Conservation (phyloP, 805 yeast species). For the Komagataella phaffii region DNA sequence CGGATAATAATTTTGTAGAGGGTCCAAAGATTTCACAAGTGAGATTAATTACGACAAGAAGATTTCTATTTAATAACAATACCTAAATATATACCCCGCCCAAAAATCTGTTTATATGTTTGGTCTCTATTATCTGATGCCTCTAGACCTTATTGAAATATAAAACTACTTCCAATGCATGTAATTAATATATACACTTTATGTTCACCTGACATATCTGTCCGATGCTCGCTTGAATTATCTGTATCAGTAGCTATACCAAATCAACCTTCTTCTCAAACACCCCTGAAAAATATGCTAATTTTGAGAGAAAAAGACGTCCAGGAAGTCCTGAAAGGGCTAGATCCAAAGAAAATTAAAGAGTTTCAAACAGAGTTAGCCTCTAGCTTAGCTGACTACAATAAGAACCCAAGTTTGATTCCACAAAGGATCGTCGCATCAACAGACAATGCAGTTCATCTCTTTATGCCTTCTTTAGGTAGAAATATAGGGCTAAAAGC, state of each 20-base stretch:
- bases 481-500: conserved; percentile 46
- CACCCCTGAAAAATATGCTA: conserved; percentile 13
- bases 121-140: too few relatives aligned
- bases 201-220: neutral
- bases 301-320: conserved; percentile 19
- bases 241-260: too few relatives aligned
- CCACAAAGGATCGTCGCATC: conserved; percentile 40
- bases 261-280: neutral
- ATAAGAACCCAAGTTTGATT: conserved; percentile 27
- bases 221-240: neutral
- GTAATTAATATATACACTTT: too few relatives aligned
- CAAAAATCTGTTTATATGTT: too few relatives aligned
- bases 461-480: conserved; percentile 57
- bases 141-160: too few relatives aligned
- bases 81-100: too few relatives aligned
- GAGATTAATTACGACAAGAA: too few relatives aligned
- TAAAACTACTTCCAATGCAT: too few relatives aligned
- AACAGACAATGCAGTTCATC: conserved; percentile 30
- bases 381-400: conserved; percentile 25
- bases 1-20: too few relatives aligned
- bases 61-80: too few relatives aligned
- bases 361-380: conserved; percentile 23
- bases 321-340: conserved; percentile 12
- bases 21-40: too few relatives aligned
- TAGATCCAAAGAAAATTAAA: conserved; percentile 15